Evolutionary conservation across 805 yeast species (phyloP), one percentile per base, ranked within the genome.

Genomic region (Starmerella gropengiesseri): DNA sequence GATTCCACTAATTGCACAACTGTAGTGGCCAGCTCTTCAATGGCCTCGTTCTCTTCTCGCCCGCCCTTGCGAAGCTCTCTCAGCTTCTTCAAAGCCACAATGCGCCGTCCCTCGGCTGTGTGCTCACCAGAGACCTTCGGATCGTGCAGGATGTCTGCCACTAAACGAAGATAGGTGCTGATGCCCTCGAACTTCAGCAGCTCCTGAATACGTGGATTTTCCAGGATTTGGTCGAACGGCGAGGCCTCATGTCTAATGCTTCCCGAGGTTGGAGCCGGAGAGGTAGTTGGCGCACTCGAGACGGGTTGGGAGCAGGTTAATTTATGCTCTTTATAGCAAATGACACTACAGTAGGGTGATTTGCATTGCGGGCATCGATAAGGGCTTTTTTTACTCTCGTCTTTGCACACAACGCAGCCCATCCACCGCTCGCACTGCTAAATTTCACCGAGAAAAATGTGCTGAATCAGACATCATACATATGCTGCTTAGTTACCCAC

Each of bases 61-160:
- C 94, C 94, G 5, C 80, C 78, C 3, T 55, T 56, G 26, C 94
- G 61, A 13, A 83, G 61, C 41, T 74, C 75, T 7, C 73, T 66
- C 8, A 83, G 62, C 50, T 79, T 76, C 51, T 73, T 68, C 47
- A 75, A 70, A 2, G 82, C 82, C 11, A 79, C 68, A 20, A 72
- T 78, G 19, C 63, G 50, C 27, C 82, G 60, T 17, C 77, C 76
- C 19, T 78, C 84, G 8, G 58, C 45, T 16, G 68, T 66, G 18
- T 63, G 60, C 49, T 76, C 82, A 9, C 68, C 67, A 3, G 78
- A 64, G 2, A 73, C 41, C 1, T 55, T 51, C 1, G 72, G 64
- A 46, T 78, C 75, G 25, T 60, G 58, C 13, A 74, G 55, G 1
- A 81, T 67, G 41, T 67, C 66, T 14, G 69, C 54, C 1, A 83